Evolutionary conservation across 768 basidiomycete species (phyloP), one percentile per base, ranked within the genome.

Genomic region (Leccinum rimulosum): DNA sequence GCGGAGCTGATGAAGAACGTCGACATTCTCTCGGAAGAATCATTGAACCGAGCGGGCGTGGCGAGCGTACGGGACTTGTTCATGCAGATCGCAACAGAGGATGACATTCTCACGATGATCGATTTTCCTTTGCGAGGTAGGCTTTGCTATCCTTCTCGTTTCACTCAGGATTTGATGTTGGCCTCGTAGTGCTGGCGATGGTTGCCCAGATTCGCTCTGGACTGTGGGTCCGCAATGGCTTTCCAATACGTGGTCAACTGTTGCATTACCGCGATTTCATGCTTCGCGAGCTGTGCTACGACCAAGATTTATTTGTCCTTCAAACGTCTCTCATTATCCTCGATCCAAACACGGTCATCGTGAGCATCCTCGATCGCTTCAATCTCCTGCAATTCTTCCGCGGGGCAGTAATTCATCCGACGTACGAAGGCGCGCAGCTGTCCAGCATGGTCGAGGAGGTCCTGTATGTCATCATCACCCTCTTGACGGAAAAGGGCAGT

Each of bases 221-320:
- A 0, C 80, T 98, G 4, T 99, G 97, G 97, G 95, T 97, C 8
- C 89, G 96, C 55, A 99, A 99, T 66, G 97, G 97, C 4, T 92
- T 95, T 68, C 90, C 90, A 15, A 95, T 98, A 64, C 88, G 96
- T 1, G 94, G 95, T 0, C 97, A 98, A 71, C 80, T 95, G 4
- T 82, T 95, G 54, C 96, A 98, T 70, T 99, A 99, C 71, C 89
- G 95, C 28, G 96, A 98, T 70, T 94, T 93, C 73, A 89, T 91
- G 83, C 84, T 98, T 27, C 88, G 96, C 19, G 97, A 99, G 71
- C 81, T 94, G 6, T 97, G 96, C 67, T 95, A 96, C 69, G 97
- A 99, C 72, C 95, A 98, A 71, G 97, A 94, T 64, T 79, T 97
- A 17, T 95, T 88, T 78, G 84, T 96, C 60, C 81, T 98, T 3